These are phyloP conservation scores for Aphanomyces stellatus DNA, from an alignment of 352 stramenopile genomes.

Conservation along the genomic window DNA sequence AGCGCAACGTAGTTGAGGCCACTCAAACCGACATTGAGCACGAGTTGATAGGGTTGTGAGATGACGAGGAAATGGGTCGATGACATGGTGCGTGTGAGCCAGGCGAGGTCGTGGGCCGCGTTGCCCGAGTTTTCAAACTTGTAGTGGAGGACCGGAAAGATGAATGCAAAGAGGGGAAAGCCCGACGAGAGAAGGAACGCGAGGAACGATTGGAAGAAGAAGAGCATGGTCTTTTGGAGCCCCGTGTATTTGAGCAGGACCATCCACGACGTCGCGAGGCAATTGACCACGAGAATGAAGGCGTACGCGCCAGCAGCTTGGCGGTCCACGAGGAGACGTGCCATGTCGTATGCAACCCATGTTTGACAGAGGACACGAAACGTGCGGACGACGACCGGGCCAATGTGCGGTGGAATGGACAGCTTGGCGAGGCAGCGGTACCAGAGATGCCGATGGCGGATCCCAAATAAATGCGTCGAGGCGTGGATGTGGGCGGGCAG, in stretches of 20 bases:
- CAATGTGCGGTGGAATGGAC: background rate
- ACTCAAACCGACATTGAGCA: too few relatives aligned
- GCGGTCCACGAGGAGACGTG: background rate
- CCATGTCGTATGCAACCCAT: slow-evolving; percentile 1
- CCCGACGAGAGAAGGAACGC: background rate
- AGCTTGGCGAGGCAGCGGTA: background rate
- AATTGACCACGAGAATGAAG: background rate
- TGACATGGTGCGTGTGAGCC: too few relatives aligned
- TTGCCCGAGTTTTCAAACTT: background rate
- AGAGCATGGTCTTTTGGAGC: background rate
- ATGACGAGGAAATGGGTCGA: too few relatives aligned
- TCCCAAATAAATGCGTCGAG: background rate
- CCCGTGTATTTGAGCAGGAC: background rate
- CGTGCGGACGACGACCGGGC: background rate
- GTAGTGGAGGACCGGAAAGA: background rate
- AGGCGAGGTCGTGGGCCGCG: background rate
- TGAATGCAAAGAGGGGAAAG: slow-evolving; percentile 1
- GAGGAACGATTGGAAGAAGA: background rate
- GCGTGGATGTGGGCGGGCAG: background rate
- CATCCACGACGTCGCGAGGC: background rate
- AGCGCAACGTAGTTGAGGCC: too few relatives aligned
- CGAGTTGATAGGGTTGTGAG: too few relatives aligned
- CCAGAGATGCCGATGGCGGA: background rate
- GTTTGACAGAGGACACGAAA: background rate
- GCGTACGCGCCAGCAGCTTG: background rate